Percentiles rank a stretch among this genome's conserved stretches.
Evolutionary conservation across 1,139 yeast species (phyloP).

Genomic region (Pichia sp.): DNA sequence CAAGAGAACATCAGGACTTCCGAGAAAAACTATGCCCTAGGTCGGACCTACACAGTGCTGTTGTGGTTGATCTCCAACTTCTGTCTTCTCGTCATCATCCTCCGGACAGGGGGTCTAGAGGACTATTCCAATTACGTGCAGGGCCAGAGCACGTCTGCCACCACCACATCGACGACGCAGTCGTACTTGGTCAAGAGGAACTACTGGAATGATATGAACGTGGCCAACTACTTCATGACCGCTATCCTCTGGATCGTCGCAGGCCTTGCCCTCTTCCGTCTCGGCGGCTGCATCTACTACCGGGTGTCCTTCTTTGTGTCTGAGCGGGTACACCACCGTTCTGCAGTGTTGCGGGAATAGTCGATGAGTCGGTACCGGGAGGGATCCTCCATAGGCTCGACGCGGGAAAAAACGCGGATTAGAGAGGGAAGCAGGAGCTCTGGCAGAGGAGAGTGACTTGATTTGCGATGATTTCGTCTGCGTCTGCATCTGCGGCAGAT

Average conservation of each 20-base stretch:
- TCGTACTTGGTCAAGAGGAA: slow-evolving; percentile 42
- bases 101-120: slow-evolving; percentile 38
- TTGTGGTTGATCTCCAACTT: slow-evolving; percentile 81
- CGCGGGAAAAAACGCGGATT: slow-evolving; percentile 2
- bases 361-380: background rate
- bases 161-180: slow-evolving; percentile 38
- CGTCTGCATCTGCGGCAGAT: too few species aligned
- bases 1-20: slow-evolving; percentile 37
- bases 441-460: too few species aligned
- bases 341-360: slow-evolving; percentile 7
- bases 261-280: slow-evolving; percentile 64
- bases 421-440: background rate
- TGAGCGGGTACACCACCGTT: slow-evolving; percentile 19
- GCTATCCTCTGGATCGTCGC: slow-evolving; percentile 78
- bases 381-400: background rate
- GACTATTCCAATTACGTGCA: slow-evolving; percentile 35
- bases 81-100: slow-evolving; percentile 68
- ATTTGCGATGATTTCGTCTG: too few species aligned
- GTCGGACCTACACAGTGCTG: slow-evolving; percentile 86
- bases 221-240: slow-evolving; percentile 49
- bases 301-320: slow-evolving; percentile 23
- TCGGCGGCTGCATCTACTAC: slow-evolving; percentile 53
- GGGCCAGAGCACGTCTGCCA: slow-evolving; percentile 44
- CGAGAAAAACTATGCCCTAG: slow-evolving; percentile 51
- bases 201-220: slow-evolving; percentile 30